Conservation (phyloP, 2,329 filamentous ascomycete species). For the Fusarium coffeatum region DNA sequence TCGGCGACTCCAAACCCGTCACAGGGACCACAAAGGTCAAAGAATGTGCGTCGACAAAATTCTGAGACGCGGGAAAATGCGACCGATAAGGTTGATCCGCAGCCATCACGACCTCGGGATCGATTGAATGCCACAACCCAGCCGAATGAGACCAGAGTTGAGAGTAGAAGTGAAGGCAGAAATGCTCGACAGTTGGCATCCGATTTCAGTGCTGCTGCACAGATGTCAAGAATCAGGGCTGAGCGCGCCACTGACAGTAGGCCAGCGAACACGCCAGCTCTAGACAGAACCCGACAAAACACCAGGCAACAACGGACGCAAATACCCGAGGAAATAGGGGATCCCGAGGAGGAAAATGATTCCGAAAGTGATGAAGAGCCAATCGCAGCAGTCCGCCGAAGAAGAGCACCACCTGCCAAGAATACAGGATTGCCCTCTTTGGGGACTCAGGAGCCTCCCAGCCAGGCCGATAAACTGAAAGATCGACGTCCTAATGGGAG, state of each 20-base stretch:
- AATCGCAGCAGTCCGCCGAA: neutral
- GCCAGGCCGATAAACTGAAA: neutral
- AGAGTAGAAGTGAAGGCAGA: neutral
- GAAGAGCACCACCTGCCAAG: neutral
- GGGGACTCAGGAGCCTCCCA: neutral
- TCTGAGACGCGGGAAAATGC: neutral
- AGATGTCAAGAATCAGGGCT: neutral
- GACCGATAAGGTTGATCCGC: neutral
- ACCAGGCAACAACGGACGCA: neutral
- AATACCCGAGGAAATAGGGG: neutral
- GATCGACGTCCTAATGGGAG: neutral
- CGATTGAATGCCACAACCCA: neutral
- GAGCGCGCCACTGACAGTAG: neutral
- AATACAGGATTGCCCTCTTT: neutral
- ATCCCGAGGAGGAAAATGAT: constrained; percentile 2
- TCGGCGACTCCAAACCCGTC: constrained; percentile 44
- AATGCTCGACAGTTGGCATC: neutral
- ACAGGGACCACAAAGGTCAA: constrained; percentile 2
- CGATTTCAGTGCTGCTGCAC: neutral
- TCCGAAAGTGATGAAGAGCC: neutral
- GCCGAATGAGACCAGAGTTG: neutral
- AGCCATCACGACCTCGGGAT: constrained; percentile 1
- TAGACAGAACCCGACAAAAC: constrained; percentile 16
- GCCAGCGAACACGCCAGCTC: constrained; percentile 41
- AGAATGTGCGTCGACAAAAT: neutral